Percentiles rank a stretch among this genome's conserved stretches.
These are phyloP conservation scores for Yueomyces sp. DNA, from an alignment of 805 yeast genomes.

Conservation along the genomic window DNA sequence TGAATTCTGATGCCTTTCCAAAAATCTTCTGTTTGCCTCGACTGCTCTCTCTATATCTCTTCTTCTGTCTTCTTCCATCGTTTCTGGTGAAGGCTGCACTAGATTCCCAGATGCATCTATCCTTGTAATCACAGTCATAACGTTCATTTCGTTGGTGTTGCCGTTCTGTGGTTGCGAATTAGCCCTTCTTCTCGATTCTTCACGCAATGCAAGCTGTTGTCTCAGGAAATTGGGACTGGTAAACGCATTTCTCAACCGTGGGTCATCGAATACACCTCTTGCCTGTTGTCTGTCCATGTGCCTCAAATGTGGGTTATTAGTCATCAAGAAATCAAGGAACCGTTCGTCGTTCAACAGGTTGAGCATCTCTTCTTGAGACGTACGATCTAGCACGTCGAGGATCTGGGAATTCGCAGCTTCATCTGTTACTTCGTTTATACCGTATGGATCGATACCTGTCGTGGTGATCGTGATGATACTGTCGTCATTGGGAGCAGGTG, in stretches of 20 bases:
- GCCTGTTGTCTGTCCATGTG: not conserved
- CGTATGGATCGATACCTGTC: not conserved
- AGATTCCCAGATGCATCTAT: not conserved
- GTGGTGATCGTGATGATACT: not conserved
- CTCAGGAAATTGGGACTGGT: not conserved
- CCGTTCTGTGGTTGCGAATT: not conserved
- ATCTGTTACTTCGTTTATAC: not conserved
- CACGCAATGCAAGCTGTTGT: not conserved
- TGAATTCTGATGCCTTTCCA: not conserved
- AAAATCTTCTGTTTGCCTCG: not conserved
- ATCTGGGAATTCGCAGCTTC: not conserved
- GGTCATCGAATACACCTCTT: not conserved
- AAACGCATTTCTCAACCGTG: not conserved
- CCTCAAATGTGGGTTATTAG: not conserved
- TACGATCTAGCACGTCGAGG: not conserved
- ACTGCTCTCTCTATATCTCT: not conserved
- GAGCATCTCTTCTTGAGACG: not conserved
- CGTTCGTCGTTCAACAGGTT: not conserved
- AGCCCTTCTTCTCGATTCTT: not conserved
- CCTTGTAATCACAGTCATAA: not conserved
- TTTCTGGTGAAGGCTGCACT: not conserved
- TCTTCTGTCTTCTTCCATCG: not conserved
- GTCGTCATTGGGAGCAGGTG: not conserved
- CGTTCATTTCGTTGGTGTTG: not conserved
- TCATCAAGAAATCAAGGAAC: not conserved